Base-by-base conservation (phyloP, 2,329 filamentous ascomycete species). In the Fusarium concolor region DNA sequence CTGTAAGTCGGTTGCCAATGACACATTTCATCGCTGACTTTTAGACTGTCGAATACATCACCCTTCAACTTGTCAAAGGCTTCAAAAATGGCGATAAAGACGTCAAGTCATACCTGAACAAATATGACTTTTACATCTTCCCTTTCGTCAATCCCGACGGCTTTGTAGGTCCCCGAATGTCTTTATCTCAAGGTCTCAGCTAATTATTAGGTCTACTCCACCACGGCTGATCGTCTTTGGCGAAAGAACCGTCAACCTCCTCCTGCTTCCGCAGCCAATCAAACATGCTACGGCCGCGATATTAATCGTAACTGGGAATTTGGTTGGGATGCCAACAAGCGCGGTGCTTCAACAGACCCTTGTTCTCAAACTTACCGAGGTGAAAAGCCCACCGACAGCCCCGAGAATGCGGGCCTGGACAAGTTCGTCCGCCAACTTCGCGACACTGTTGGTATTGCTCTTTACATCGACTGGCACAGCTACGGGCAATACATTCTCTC, bases 51-150 rank as follows among this genome's bases (percentile, higher is more conserved):
- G 83, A 86, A 68, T 87, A 85, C 68, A 75, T 86, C 22, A 79
- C 83, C 2, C 78, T 79, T 9, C 77, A 81, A 17, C 76, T 87
- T 5, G 73, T 86, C 43, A 77, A 78, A 14, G 80, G 79, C 28
- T 84, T 84, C 52, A 72, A 72, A 47, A 73, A 69, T 9, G 75
- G 74, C 9, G 77, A 81, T 43, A 70, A 76, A 8, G 72, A 75
- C 10, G 77, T 81, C 17, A 78, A 75, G 49, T 74, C 77, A 2
- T 80, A 84, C 58, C 79, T 89, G 37, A 81, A 89, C 75, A 84
- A 81, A 49, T 88, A 86, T 68, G 86, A 88, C 74, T 87, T 84
- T 70, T 87, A 85, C 75, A 83, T 88, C 74, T 79, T 85, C 52
- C 83, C 83, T 3, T 74, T 85, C 29, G 80, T 82, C 18, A 85